A percentile compares a stretch with the other conserved stretches of the same genome.
Evolutionary conservation across 495 filamentous ascomycete genomes (phyloP).

Genomic region (Penicillium paxilli): DNA sequence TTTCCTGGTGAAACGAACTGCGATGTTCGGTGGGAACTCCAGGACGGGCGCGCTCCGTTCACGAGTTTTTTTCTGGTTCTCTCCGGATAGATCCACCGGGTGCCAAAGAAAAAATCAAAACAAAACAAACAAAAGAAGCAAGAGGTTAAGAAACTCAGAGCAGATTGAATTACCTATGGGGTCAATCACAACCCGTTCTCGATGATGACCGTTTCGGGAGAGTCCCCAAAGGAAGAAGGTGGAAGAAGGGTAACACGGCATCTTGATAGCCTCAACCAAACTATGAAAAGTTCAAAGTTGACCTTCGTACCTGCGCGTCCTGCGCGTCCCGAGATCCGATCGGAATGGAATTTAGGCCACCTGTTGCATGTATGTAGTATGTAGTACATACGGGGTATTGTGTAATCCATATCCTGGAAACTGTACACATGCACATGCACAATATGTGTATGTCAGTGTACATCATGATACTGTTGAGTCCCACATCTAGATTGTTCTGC

Average conservation of each 20-base stretch:
- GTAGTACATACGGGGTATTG: too few species aligned
- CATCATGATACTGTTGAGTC: too few species aligned
- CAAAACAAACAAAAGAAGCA: neutral
- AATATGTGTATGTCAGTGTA: too few species aligned
- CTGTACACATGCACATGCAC: too few species aligned
- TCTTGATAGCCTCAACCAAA: neutral
- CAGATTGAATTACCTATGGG: too few species aligned
- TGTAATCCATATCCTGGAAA: too few species aligned
- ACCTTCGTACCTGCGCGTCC: too few species aligned
- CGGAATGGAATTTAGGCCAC: neutral
- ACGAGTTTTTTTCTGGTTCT: neutral
- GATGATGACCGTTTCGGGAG: neutral
- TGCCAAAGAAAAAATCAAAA: neutral
- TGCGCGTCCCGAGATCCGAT: too few species aligned
- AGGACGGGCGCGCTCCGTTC: neutral
- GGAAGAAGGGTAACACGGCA: neutral
- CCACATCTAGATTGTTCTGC: slow-evolving; percentile 11
- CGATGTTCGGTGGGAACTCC: slow-evolving; percentile 1
- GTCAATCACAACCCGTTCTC: neutral
- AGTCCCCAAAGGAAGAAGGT: neutral
- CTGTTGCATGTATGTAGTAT: neutral
- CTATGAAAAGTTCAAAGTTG: neutral
- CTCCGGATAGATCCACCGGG: neutral
- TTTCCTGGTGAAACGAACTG: neutral
- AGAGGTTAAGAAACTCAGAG: neutral